Base-by-base conservation (phyloP, 1,284 basidiomycete genomes). In the Veloboletus limbatus region DNA sequence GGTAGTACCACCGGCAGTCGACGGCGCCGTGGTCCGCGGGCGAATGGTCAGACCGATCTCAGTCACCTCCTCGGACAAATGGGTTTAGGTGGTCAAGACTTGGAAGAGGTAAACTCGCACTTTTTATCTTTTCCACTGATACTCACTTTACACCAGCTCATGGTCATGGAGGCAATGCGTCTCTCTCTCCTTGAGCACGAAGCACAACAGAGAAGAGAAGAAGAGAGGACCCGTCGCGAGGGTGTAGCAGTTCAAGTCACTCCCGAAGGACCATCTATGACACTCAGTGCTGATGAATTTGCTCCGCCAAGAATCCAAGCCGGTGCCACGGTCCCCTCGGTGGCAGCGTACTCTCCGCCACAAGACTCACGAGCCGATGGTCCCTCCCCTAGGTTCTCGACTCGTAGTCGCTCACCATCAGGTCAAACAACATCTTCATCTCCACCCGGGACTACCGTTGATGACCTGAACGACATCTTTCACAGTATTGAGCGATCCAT, bases 131-230 rank as follows among this genome's bases (percentile, higher is more conserved):
- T 14, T 17, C 36, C 31, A 26, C 33, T 16, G 21, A 40, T 46
- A 11, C 48, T 63, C 48, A 59, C 48, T 37, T 43, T 16, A 13
- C 24, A 57, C 55, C 58, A 97, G 89, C 72, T 98, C 38, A 97
- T 99, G 95, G 76, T 99, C 44, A 95, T 96, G 91, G 96, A 99
- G 70, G 97, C 96, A 1, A 97, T 99, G 94, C 83, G 96, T 33
- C 73, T 97, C 47, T 97, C 93, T 35, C 74, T 98, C 54, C 67
- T 97, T 43, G 96, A 99, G 56, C 93, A 98, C 54, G 87, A 90
- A 66, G 85, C 85, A 54, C 85, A 87, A 44, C 85, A 88, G 57
- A 73, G 77, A 54, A 81, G 79, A 56, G 78, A 86, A 46, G 82
- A 81, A 55, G 79, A 84, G 53, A 75, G 75, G 57, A 67, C 67